Evolutionary conservation across 441 rosid species (phyloP), one percentile per base, ranked within the genome.

Genomic region (Melastoma candidum): DNA sequence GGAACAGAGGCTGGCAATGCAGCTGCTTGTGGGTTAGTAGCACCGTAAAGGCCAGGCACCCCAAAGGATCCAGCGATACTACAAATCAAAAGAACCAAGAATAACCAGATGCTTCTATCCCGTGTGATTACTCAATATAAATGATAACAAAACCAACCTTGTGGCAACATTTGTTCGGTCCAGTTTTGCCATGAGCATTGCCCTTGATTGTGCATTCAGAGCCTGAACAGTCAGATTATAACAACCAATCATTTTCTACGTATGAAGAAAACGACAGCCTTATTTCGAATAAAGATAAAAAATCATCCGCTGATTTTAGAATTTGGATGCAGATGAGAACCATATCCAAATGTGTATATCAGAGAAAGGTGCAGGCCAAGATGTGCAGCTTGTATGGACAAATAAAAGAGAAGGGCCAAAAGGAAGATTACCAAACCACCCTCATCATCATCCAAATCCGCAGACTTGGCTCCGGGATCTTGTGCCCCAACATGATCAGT

Each of bases 371-470:
- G 22, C 22, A 17, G 22, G 22, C 22, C 22, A 17, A 17, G 22
- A 17, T 17, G 22, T 17, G 22, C 22, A 17, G 22, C 22, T 17
- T 17, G 22, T 17, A 17, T 17, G 22, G 22, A 17, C 22, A 17
- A 17, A 17, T 17, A 17, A 17, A 17, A 17, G 22, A 17, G 22
- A 17, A 17, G 22, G 22, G 22, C 22, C 4, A 45, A 45, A 39
- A 54, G 43, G 45, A 58, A 56, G 71, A 90, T 77, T 59, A 86
- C 97, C 85, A 86, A 62, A 43, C 97, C 97, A 57, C 95, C 95
- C 45, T 95, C 97, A 61, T 90, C 95, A 76, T 90, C 97, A 76
- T 90, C 97, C 52, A 90, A 82, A 71, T 90, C 97, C 1, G 94
- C 90, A 72, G 97, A 77, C 64, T 86, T 90, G 43, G 90, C 79